Conservation (phyloP, 371 early-diverging fungal species). For the Smittium mucronatum region DNA sequence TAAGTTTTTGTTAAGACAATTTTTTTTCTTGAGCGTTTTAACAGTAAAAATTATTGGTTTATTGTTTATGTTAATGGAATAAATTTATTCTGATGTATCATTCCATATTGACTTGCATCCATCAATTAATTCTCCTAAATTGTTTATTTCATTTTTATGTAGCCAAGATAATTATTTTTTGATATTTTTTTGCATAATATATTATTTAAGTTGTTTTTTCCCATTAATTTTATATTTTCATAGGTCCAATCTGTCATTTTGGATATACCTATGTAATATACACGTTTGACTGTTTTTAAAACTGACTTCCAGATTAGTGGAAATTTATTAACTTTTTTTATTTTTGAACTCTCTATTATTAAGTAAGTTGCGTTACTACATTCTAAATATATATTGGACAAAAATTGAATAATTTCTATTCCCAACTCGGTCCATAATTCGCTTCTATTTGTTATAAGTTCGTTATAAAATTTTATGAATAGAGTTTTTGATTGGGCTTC, state of each 20-base stretch:
- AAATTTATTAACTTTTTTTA: neutral
- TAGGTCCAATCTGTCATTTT: neutral
- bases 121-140: neutral
- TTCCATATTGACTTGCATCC: neutral
- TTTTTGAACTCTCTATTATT: neutral
- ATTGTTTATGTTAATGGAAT: neutral
- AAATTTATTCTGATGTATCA: neutral
- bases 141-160: neutral
- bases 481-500: conserved; percentile 5
- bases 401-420: neutral
- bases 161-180: neutral
- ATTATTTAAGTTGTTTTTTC: neutral
- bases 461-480: conserved; percentile 3
- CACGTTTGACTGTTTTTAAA: neutral
- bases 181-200: neutral
- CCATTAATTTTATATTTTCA: neutral
- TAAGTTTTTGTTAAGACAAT: neutral
- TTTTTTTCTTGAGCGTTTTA: neutral
- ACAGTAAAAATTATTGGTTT: neutral
- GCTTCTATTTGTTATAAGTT: neutral
- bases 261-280: neutral
- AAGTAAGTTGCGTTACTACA: neutral
- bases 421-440: neutral
- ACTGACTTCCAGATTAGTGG: neutral
- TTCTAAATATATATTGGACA: neutral